Base-by-base conservation (phyloP, 495 filamentous ascomycete species). In the Podospora bellae-mahoneyi region DNA sequence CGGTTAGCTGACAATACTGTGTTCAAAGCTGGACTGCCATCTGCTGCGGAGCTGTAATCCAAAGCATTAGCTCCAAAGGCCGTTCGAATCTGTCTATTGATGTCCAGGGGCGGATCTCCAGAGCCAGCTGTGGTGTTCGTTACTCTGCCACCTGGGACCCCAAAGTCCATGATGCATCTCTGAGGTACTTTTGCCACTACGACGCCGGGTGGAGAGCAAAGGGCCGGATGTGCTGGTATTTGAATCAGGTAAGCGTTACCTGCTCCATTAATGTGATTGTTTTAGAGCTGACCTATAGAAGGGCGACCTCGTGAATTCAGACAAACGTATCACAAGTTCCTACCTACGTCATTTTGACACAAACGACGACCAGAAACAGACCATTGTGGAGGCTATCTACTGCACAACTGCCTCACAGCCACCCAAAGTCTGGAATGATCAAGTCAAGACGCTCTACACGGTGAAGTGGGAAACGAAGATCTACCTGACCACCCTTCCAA, bases 11-110 rank as follows among this genome's bases (percentile, higher is more conserved):
- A 32, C 30, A 32, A 32, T 32, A 0, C 4, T 32, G 30, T 23
- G 20, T 23, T 23, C 20, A 23, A 0, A 68, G 62, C 16, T 68
- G 67, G 67, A 61, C 62, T 13, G 67, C 67, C 19, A 68, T 68
- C 16, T 68, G 62, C 18, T 62, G 67, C 0, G 67, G 67, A 3
- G 67, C 67, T 13, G 67, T 68, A 3, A 60, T 64, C 1, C 55
- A 68, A 34, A 62, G 62, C 4, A 62, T 62, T 0, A 68, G 3
- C 28, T 19, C 48, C 1, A 5, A 55, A 16, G 67, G 62, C 15
- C 26, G 30, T 3, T 13, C 48, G 6, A 15, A 27, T 7, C 32
- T 68, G 34, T 60, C 62, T 4, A 34, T 64, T 1, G 30, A 68
- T 9, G 32, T 68, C 1, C 53, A 60, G 23, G 16, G 62, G n/a